phyloP scores from a whole-genome alignment of 352 stramenopile genomes.

The Globisporangium canariense region DNA sequence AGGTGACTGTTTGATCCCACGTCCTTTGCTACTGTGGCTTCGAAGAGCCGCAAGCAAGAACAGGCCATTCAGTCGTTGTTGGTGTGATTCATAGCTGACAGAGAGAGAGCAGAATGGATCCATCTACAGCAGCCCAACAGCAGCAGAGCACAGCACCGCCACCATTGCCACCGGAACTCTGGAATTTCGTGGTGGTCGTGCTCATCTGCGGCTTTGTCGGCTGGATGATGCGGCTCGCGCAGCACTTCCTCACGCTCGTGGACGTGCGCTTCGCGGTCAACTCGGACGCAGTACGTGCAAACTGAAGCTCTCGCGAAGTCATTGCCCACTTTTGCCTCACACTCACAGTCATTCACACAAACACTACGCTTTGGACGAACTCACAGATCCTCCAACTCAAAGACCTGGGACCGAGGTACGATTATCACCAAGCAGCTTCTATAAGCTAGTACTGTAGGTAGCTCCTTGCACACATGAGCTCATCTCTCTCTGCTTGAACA shows the following conservation, averaged over 20 bases:
- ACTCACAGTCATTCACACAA: not conserved
- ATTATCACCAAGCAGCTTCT: not conserved
- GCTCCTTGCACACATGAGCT: not conserved
- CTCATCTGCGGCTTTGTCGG: conserved; percentile 38
- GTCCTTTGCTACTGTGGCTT: not conserved
- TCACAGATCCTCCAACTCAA: conserved; percentile 24
- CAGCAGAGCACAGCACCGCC: conserved; percentile 7
- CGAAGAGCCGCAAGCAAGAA: not conserved
- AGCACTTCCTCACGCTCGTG: conserved; percentile 30
- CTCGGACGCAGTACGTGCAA: conserved; percentile 34
- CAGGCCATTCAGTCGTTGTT: not conserved
- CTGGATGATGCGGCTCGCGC: conserved; percentile 42
- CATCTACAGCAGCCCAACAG: not conserved
- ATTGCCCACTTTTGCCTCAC: not conserved
- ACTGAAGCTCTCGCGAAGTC: not conserved
- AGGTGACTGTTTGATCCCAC: not conserved
- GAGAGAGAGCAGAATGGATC: conserved; percentile 1
- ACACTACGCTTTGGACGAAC: conserved; percentile 1
- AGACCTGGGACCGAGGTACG: conserved; percentile 29
- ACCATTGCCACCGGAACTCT: conserved; percentile 44
- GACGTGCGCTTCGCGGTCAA: conserved; percentile 40
- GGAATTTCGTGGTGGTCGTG: conserved; percentile 51
- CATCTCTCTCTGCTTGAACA: not conserved
- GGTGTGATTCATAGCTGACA: not conserved
- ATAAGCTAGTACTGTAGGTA: not conserved